These are phyloP conservation scores for Trichomonascus vanleenenianus DNA, from an alignment of 805 yeast species.

Conservation along the genomic window DNA sequence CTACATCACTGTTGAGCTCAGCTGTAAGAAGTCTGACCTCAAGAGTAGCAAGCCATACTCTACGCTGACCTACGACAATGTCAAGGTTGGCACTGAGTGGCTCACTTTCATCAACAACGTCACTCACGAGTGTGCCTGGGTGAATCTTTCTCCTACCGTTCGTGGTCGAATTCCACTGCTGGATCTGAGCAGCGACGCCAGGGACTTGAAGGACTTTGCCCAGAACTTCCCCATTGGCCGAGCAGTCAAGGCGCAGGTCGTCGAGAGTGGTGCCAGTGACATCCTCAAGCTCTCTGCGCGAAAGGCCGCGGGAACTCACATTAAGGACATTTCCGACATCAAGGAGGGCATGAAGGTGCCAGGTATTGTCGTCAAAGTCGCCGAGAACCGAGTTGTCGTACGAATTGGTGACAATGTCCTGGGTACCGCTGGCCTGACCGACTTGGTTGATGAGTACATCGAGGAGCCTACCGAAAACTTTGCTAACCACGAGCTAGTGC, in stretches of 20 bases:
- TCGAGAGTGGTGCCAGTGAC: conserved; percentile 39
- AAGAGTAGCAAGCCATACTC: conserved; percentile 21
- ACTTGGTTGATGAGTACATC: conserved; percentile 17
- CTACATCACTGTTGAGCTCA: conserved; percentile 55
- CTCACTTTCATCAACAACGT: conserved; percentile 60
- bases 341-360: conserved; percentile 14
- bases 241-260: conserved; percentile 53
- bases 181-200: conserved; percentile 48
- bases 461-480: conserved; percentile 11
- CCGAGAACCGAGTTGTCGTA: conserved; percentile 31
- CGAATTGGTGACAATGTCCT: conserved; percentile 24
- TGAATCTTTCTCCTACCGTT: conserved; percentile 58
- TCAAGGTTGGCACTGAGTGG: conserved; percentile 43
- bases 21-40: conserved; percentile 41
- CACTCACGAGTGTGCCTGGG: conserved; percentile 55
- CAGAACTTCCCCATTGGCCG: conserved; percentile 64
- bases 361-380: conserved; percentile 18
- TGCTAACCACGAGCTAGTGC: conserved; percentile 17
- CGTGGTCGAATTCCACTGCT: conserved; percentile 59
- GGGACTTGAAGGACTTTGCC: conserved; percentile 40
- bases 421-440: conserved; percentile 18
- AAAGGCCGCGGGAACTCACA: conserved; percentile 17
- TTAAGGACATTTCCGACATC: conserved; percentile 11
- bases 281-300: conserved; percentile 45
- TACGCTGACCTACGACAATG: conserved; percentile 34